Evolutionary conservation across 2,329 filamentous ascomycete species (phyloP).

Genomic region (Sarocladium kiliense): DNA sequence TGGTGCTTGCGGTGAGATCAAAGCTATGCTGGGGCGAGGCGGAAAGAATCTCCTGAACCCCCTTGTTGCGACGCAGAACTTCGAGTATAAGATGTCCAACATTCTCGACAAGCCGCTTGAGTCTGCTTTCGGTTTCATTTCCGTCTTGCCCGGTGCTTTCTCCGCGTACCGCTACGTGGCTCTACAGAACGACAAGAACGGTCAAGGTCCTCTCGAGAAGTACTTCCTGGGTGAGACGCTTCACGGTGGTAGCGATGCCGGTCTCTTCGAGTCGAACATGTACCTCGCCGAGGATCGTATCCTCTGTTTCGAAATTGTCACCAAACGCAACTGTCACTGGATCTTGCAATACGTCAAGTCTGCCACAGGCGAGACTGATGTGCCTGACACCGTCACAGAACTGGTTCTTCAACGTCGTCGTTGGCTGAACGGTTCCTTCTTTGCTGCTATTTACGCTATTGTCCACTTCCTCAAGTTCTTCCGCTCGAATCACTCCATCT

Average conservation of each 20-base stretch:
- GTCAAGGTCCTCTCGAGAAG: constrained; percentile 86
- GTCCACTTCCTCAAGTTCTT: constrained; percentile 96
- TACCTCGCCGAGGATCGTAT: constrained; percentile 98
- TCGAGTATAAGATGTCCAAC: constrained; percentile 99
- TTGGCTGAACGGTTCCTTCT: constrained; percentile 98
- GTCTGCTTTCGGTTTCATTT: constrained; percentile 96
- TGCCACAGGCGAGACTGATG: constrained; percentile 92
- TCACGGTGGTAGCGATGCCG: constrained; percentile 83
- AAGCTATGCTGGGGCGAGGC: constrained; percentile 80
- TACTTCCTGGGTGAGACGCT: constrained; percentile 98
- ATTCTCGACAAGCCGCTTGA: constrained; percentile 97
- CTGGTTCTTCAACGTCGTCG: constrained; percentile 92
- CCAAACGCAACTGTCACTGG: constrained; percentile 96
- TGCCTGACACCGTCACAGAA: constrained; percentile 89
- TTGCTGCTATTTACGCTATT: constrained; percentile 91
- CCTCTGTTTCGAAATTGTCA: constrained; percentile 95
- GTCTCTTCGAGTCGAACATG: constrained; percentile 99
- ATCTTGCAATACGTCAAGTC: constrained; percentile 98
- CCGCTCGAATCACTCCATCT: constrained; percentile 80
- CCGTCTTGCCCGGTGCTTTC: constrained; percentile 92
- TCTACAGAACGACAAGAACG: constrained; percentile 93
- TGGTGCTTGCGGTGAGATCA: constrained; percentile 97
- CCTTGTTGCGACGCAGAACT: constrained; percentile 93
- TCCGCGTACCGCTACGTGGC: constrained; percentile 96
- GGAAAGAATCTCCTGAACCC: constrained; percentile 91